Evolutionary conservation across 306 rosid species (phyloP).

Genomic region (Bauhinia variegata): DNA sequence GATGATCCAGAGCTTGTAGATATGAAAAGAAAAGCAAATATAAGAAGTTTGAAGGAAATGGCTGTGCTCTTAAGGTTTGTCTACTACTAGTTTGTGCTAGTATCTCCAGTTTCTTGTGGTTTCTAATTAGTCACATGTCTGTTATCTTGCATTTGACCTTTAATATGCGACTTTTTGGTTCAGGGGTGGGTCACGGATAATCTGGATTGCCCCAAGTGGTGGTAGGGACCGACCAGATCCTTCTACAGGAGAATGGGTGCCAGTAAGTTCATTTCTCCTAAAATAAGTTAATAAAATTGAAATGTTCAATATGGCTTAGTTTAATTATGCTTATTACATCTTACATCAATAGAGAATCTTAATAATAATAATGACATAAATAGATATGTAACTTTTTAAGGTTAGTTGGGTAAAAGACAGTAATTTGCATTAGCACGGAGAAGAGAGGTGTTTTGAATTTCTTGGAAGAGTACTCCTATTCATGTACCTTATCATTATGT

Average conservation of each 20-base stretch:
- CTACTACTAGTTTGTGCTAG: conserved; percentile 14
- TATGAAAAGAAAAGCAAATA: conserved; percentile 85
- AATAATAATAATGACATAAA: background rate
- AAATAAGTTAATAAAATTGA: conserved; percentile 32
- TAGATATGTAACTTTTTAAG: background rate
- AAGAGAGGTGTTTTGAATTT: background rate
- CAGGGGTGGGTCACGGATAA: conserved; percentile 87
- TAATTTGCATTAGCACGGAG: background rate
- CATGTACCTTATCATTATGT: conserved; percentile 13
- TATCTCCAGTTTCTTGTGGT: conserved; percentile 21
- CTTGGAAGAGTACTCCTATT: conserved; percentile 11
- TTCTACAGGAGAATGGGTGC: conserved; percentile 67
- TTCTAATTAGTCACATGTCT: conserved; percentile 19
- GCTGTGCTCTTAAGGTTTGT: conserved; percentile 82
- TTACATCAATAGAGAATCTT: conserved; percentile 3
- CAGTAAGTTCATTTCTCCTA: conserved; percentile 62
- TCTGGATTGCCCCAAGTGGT: conserved; percentile 99
- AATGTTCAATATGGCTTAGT: conserved; percentile 2
- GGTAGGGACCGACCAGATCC: conserved; percentile 94
- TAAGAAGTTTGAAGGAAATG: conserved; percentile 93
- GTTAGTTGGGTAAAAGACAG: conserved; percentile 14
- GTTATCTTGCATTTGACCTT: conserved; percentile 24
- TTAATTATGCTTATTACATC: conserved; percentile 19
- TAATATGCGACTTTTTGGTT: conserved; percentile 28
- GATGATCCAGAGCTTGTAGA: conserved; percentile 86